phyloP scores from a whole-genome alignment of 2,329 filamentous ascomycete genomes.

The Colletotrichum higginsianum region DNA sequence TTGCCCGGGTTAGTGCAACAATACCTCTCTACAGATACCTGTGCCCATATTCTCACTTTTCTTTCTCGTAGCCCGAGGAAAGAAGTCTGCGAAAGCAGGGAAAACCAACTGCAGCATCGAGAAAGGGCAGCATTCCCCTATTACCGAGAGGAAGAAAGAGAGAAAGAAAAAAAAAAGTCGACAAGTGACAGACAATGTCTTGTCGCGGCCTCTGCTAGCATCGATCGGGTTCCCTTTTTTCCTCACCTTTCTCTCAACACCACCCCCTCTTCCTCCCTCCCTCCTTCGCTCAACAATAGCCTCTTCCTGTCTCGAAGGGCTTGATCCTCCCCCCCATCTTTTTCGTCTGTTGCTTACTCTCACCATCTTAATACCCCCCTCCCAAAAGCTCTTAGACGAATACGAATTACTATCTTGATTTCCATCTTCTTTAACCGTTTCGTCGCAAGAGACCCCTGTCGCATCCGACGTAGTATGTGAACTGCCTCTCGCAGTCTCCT shows the following conservation, averaged over 20 bases:
- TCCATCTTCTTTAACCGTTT: not conserved
- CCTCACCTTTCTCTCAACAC: not conserved
- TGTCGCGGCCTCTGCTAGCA: conserved; percentile 25
- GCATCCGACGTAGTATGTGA: conserved; percentile 13
- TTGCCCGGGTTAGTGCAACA: not conserved
- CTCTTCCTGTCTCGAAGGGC: not conserved
- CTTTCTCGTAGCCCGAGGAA: not conserved
- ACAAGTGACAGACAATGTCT: conserved; percentile 37
- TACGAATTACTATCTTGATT: not conserved
- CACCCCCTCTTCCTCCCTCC: not conserved
- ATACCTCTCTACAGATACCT: not conserved
- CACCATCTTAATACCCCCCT: not conserved
- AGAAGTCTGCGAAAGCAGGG: not conserved
- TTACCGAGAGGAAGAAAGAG: not conserved
- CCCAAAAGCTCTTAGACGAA: conserved; percentile 2
- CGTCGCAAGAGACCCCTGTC: not conserved
- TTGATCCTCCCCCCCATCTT: not conserved
- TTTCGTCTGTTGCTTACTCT: not conserved
- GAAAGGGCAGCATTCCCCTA: not conserved
- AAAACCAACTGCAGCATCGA: conserved; percentile 9
- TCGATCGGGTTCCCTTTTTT: conserved; percentile 6
- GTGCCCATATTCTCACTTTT: not conserved
- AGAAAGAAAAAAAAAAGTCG: conserved; percentile 9
- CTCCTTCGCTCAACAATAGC: not conserved
- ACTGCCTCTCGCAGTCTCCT: conserved; percentile 10